Evolutionary conservation across 495 filamentous ascomycete species (phyloP), one percentile per base, ranked within the genome.

Genomic region (Aspergillus carlsbadensis): DNA sequence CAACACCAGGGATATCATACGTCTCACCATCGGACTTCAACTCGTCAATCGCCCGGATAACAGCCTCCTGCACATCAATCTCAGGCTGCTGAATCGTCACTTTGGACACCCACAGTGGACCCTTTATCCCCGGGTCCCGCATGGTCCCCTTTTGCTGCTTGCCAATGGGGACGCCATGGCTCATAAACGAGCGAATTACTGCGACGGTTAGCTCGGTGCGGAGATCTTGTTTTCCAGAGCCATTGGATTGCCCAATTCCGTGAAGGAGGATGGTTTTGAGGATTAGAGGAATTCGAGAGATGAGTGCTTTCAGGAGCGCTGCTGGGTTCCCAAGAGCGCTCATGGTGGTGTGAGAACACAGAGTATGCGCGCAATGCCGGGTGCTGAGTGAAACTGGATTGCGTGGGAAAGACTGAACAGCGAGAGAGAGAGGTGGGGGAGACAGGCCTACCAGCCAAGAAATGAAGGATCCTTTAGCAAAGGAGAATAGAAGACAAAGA

Each of bases 21-120:
- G 70, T 74, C 58, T 77, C 70, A 14, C 68, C 70, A 4, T 71
- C 71, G 14, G 74, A 66, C 56, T 80, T 81, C 66, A 94, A 69
- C 5, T 77, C 78, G 26, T 88, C 78, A 56, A 96, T 86, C 6
- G 82, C 89, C 33, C 68, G 70, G 39, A 82, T 73, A 5, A 91
- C 65, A 0, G 86, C 69, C 29, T 84, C 73, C 44, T 84, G 80
- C 8, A 88, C 69, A 59, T 85, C 78, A 26, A 77, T 67, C 52
- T 83, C 82, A 13, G 83, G 84, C 22, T 63, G 67, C 0, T 84
- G 79, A 21, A 90, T 69, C 0, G 74, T 78, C 33, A 86, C 82
- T 40, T 84, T 88, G 50, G 82, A 84, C 33, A 96, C 75, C 92
- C 92, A 96, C 62, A 94, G 84, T 29, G 79, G 80, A 4, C 89